Conservation (phyloP, 202 grass and related monocot genomes). For the Sporobolus alterniflorus region DNA sequence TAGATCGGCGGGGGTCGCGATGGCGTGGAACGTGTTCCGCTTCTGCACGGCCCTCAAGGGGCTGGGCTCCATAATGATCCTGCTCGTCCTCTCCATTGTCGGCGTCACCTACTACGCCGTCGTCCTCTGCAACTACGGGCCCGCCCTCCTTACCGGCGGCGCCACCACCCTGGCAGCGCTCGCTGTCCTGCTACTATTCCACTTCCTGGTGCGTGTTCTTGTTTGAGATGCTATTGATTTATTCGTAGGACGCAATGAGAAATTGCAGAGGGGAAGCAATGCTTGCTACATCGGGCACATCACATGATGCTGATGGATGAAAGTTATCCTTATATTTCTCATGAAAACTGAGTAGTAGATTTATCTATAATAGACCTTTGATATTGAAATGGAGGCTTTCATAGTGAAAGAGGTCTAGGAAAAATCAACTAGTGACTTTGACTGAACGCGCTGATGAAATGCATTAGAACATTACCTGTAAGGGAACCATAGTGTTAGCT, state of each 20-base stretch:
- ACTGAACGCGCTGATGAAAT: neutral
- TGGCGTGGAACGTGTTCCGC: conserved; percentile 97
- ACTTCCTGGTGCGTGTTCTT: conserved; percentile 71
- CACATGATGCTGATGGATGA: neutral
- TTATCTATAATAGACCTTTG: neutral
- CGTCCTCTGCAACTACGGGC: conserved; percentile 90
- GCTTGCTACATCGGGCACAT: neutral
- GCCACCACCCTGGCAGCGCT: conserved; percentile 51
- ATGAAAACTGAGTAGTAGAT: conserved; percentile 5
- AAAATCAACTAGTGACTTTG: neutral
- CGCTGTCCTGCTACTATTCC: conserved; percentile 74
- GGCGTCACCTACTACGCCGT: conserved; percentile 86
- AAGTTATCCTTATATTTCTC: neutral
- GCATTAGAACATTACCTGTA: neutral
- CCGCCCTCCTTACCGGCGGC: conserved; percentile 55
- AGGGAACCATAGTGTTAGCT: neutral
- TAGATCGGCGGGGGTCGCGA: conserved; percentile 82
- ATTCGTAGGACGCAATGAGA: neutral
- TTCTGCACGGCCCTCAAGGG: conserved; percentile 93
- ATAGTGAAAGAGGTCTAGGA: neutral
- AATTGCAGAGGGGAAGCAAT: conserved; percentile 5
- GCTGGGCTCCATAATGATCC: conserved; percentile 76
- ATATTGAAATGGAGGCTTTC: neutral
- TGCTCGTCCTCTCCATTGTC: conserved; percentile 70
- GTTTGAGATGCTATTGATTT: neutral